Percentiles rank a stretch among this genome's conserved stretches.
phyloP scores from a whole-genome alignment of 2,329 filamentous ascomycete species.

The Aspergillus glaucus region DNA sequence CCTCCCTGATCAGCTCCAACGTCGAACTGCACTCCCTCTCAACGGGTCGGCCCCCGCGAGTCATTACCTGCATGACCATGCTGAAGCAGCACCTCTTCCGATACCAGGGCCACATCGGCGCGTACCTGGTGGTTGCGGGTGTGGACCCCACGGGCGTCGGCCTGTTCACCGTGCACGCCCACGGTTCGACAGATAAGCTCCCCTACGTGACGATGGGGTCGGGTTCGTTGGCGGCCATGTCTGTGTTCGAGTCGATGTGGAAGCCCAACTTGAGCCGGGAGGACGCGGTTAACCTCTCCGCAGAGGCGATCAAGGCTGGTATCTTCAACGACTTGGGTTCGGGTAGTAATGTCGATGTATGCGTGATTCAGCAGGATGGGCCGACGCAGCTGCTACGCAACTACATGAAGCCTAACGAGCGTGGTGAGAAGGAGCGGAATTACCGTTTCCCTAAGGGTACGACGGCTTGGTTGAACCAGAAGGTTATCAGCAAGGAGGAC shows the following conservation, averaged over 20 bases:
- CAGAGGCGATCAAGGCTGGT: constrained; percentile 87
- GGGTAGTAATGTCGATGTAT: constrained; percentile 94
- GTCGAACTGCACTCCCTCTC: constrained; percentile 95
- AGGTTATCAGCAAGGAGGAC: constrained; percentile 89
- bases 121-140: constrained; percentile 93
- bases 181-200: constrained; percentile 96
- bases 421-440: constrained; percentile 84
- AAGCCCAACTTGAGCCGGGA: constrained; percentile 69
- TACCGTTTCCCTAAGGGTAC: constrained; percentile 87
- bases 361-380: constrained; percentile 91
- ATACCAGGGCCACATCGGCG: constrained; percentile 95
- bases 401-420: constrained; percentile 87
- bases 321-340: constrained; percentile 98
- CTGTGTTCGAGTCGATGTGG: constrained; percentile 96
- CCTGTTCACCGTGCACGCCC: constrained; percentile 96
- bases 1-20: constrained; percentile 95
- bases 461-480: constrained; percentile 94
- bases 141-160: constrained; percentile 93
- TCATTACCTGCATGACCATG: constrained; percentile 98
- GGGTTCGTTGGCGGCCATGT: constrained; percentile 93
- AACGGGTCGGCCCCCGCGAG: constrained; percentile 91
- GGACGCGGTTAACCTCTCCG: constrained; percentile 73
- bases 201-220: constrained; percentile 99
- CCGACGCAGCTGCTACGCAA: constrained; percentile 81
- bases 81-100: constrained; percentile 99